Evolutionary conservation across 495 filamentous ascomycete species (phyloP), one percentile per base, ranked within the genome.

Genomic region (Margaritispora aquatica): DNA sequence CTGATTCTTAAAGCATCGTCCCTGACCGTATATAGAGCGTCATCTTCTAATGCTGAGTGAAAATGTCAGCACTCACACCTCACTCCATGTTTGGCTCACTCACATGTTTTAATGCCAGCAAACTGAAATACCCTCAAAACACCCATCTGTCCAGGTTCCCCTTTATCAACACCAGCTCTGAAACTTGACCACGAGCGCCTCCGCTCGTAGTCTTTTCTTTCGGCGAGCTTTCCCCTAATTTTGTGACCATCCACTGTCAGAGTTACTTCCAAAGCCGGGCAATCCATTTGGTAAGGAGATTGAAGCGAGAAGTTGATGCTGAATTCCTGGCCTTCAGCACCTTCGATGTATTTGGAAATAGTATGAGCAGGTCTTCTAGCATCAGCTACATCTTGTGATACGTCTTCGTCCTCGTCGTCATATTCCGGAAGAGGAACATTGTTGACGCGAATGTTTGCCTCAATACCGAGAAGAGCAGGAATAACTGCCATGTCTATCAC

Each of bases 391-490:
- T 8, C 24, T 52, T 26, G 24, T 21, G 50, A 26, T 55, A 13
- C 23, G 2, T 54, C 27, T 19, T 54, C 27, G 1, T 36, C 17
- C 21, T 52, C 50, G 21, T 52, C 50, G n/a, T 55, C 54, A 17
- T 55, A 55, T 46, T 55, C 54, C 3, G 23, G 29, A 13, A 55
- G 54, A 41, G 54, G 54, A n/a, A 26, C 24, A 22, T 55, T 15
- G 7, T 55, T 44, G 5, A 55, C 54, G 24, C 38, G 36, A 44
- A 55, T 44, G 11, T n/a, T 36, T 13, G 27, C 50, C 24, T 52
- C 50, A 19, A 55, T 17, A 17, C 36, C 36, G 15, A 20, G 54
- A 23, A 55, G 34, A 4, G 31, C 4, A 17, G 31, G 31, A 46
- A 55, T 20, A 19, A 55, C 47, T 23, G 54, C 54, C 54, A 55